Evolutionary conservation across 1,284 basidiomycete genomes (phyloP).

Genomic region (Puccinia horiana): DNA sequence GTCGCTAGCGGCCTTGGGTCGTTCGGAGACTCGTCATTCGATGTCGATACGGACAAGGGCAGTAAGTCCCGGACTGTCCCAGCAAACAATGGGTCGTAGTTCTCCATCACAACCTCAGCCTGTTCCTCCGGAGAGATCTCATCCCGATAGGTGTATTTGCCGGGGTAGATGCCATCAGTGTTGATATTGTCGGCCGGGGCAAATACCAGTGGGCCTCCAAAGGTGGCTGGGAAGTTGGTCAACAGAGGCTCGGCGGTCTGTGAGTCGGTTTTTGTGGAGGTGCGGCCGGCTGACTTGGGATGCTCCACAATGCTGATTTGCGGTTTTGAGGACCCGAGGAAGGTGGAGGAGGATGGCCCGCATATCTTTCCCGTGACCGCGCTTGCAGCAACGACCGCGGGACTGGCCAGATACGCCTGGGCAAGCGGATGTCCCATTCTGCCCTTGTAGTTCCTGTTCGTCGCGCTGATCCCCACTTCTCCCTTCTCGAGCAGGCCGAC

Average conservation of each 20-base stretch:
- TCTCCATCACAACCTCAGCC: conserved; percentile 93
- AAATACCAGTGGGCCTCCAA: conserved; percentile 83
- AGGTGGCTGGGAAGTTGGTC: conserved; percentile 76
- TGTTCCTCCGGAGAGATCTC: conserved; percentile 90
- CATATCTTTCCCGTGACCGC: conserved; percentile 89
- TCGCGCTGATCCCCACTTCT: conserved; percentile 92
- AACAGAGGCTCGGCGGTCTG: conserved; percentile 66
- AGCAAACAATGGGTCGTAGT: conserved; percentile 91
- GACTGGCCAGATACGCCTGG: conserved; percentile 90
- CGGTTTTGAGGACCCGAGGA: background rate
- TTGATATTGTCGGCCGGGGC: conserved; percentile 96
- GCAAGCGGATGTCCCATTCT: conserved; percentile 96
- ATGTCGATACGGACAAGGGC: conserved; percentile 51
- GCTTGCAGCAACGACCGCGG: conserved; percentile 93
- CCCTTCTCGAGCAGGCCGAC: conserved; percentile 90
- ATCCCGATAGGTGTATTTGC: conserved; percentile 99
- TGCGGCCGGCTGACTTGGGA: background rate
- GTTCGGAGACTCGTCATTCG: conserved; percentile 50
- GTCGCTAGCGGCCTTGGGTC: background rate
- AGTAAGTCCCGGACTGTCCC: conserved; percentile 69
- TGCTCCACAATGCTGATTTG: conserved; percentile 20
- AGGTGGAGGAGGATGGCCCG: conserved; percentile 64
- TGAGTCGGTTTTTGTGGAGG: background rate
- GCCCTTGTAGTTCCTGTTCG: conserved; percentile 98
- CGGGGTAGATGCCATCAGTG: conserved; percentile 98